Evolutionary conservation across 257 asterid genomes (phyloP).

Genomic region (Fraxinus pennsylvanica): DNA sequence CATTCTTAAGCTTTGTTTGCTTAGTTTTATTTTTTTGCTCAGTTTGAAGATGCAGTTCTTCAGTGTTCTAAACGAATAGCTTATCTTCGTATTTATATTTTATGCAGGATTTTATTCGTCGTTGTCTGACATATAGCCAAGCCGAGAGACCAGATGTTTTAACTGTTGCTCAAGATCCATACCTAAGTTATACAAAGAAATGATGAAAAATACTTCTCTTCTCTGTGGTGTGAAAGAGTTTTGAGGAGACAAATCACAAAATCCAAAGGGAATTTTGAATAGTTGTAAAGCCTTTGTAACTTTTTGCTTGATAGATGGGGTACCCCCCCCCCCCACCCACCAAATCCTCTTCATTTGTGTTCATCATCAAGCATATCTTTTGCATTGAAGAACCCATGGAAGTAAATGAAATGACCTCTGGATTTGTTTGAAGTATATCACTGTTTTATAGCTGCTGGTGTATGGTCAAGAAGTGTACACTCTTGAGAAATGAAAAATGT

Average conservation of each 20-base stretch:
- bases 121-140: slow-evolving; percentile 87
- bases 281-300: slow-evolving; percentile 39
- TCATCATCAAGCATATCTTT: slow-evolving; percentile 28
- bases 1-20: not conserved
- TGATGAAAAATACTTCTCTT: slow-evolving; percentile 29
- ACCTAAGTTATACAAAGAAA: slow-evolving; percentile 74
- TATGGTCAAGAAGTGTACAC: not conserved
- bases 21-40: not conserved
- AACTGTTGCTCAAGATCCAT: slow-evolving; percentile 84
- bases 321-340: not conserved
- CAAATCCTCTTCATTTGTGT: slow-evolving; percentile 25
- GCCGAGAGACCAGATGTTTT: slow-evolving; percentile 92
- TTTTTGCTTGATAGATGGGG: slow-evolving; percentile 9
- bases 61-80: not conserved
- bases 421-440: not conserved
- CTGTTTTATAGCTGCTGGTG: not conserved
- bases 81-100: not conserved
- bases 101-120: slow-evolving; percentile 85
- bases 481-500: not conserved
- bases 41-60: not conserved
- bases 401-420: not conserved
- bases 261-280: slow-evolving; percentile 46
- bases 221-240: not conserved
- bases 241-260: slow-evolving; percentile 19
- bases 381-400: slow-evolving; percentile 24